phyloP scores from a whole-genome alignment of 495 filamentous ascomycete species.

The Talaromyces proteolyticus region DNA sequence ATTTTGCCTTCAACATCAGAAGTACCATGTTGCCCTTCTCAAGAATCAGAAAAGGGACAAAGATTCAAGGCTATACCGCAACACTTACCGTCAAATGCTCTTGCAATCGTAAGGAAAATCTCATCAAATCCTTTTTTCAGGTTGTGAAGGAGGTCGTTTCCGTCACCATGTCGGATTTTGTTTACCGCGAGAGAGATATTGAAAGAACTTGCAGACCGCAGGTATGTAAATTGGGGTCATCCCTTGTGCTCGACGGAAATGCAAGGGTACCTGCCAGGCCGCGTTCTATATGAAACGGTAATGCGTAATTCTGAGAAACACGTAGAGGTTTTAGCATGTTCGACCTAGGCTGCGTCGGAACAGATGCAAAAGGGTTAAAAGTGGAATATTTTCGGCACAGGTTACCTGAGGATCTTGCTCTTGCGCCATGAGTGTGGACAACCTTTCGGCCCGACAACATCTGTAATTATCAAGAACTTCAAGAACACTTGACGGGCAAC shows the following conservation, averaged over 20 bases:
- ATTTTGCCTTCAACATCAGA: constrained; percentile 11
- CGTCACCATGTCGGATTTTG: constrained; percentile 13
- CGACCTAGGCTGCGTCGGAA: neutral
- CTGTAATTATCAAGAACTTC: no score
- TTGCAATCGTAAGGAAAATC: constrained; percentile 16
- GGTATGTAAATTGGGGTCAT: constrained; percentile 16
- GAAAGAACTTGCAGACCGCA: constrained; percentile 17
- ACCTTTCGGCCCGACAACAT: no score
- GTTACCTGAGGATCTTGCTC: neutral
- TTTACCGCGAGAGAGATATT: constrained; percentile 19
- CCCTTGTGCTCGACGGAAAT: constrained; percentile 16
- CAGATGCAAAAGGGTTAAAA: neutral
- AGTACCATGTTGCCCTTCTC: constrained; percentile 2
- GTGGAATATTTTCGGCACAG: neutral
- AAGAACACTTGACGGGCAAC: no score
- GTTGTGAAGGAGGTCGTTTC: constrained; percentile 9
- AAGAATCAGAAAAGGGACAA: neutral
- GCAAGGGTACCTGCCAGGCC: constrained; percentile 14
- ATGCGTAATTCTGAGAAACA: neutral
- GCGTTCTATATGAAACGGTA: constrained; percentile 7
- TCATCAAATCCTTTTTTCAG: constrained; percentile 17
- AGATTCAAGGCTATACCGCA: neutral
- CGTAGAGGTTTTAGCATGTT: neutral
- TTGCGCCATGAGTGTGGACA: neutral
- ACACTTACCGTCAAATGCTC: neutral